Conservation (phyloP, 2,329 filamentous ascomycete species). For the Onygenales sp. region DNA sequence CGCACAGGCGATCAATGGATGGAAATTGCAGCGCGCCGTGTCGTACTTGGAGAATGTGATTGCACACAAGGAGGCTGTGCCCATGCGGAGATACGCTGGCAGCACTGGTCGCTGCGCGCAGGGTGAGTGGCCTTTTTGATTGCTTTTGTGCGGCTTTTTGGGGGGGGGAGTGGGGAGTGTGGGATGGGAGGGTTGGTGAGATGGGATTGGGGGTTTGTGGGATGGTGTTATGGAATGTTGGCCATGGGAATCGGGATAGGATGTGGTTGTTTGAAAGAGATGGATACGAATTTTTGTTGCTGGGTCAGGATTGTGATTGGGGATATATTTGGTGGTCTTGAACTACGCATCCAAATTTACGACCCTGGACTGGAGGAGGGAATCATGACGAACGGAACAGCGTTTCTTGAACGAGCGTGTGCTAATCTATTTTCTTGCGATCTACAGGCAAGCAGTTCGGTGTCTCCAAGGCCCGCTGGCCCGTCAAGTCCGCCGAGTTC, state of each 20-base stretch:
- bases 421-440: conserved; percentile 13
- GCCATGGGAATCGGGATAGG: background rate
- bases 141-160: background rate
- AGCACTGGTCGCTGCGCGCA: conserved; percentile 92
- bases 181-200: conserved; percentile 4
- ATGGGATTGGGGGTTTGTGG: background rate
- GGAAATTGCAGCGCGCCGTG: conserved; percentile 91
- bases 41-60: conserved; percentile 97
- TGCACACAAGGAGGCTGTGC: conserved; percentile 93
- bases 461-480: conserved; percentile 97
- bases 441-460: conserved; percentile 90
- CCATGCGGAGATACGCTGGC: conserved; percentile 95
- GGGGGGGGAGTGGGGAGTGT: conserved; percentile 4
- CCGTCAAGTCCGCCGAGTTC: conserved; percentile 98
- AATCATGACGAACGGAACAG: background rate
- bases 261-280: background rate
- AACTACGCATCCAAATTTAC: background rate
- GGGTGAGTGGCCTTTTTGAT: conserved; percentile 60
- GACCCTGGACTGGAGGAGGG: background rate
- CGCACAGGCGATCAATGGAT: conserved; percentile 98
- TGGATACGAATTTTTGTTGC: background rate
- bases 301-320: too few relatives aligned
- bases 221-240: background rate
- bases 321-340: background rate
- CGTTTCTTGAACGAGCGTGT: background rate